A percentile compares a stretch with the other conserved stretches of the same genome.
Evolutionary conservation across 306 rosid species (phyloP).

Genomic region (Ziziphus jujuba): DNA sequence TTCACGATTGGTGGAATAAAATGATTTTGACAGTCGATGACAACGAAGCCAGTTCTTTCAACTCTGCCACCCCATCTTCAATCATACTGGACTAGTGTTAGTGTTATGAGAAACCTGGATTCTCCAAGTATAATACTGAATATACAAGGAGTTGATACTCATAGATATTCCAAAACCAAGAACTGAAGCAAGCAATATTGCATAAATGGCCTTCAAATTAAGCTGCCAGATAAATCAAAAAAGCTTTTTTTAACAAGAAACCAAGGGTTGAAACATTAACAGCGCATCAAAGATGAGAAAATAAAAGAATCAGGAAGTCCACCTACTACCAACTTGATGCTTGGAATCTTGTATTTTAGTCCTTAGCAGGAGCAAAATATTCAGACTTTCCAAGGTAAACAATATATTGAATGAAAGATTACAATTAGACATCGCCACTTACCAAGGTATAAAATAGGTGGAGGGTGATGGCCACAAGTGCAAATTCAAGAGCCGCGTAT

Average conservation of each 20-base stretch:
- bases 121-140: slow-evolving; percentile 69
- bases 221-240: slow-evolving; percentile 54
- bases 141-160: slow-evolving; percentile 62
- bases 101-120: slow-evolving; percentile 48
- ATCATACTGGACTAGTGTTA: slow-evolving; percentile 53
- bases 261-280: background rate
- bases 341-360: background rate
- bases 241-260: slow-evolving; percentile 9
- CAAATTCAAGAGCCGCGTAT: slow-evolving; percentile 95
- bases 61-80: background rate
- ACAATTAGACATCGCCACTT: slow-evolving; percentile 33
- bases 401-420: background rate
- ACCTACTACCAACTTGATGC: background rate
- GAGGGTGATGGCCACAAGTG: slow-evolving; percentile 74
- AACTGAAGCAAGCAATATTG: slow-evolving; percentile 71
- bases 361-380: background rate
- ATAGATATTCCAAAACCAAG: slow-evolving; percentile 80
- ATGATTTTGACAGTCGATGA: background rate
- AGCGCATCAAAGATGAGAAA: background rate
- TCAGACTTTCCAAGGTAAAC: no score
- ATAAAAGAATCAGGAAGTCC: no score
- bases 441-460: slow-evolving; percentile 75
- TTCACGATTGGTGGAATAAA: no score
- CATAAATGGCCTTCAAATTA: slow-evolving; percentile 60
- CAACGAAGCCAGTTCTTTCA: background rate